phyloP scores from a whole-genome alignment of 2,329 filamentous ascomycete species.

The Pseudopyrenochaeta lycopersici region DNA sequence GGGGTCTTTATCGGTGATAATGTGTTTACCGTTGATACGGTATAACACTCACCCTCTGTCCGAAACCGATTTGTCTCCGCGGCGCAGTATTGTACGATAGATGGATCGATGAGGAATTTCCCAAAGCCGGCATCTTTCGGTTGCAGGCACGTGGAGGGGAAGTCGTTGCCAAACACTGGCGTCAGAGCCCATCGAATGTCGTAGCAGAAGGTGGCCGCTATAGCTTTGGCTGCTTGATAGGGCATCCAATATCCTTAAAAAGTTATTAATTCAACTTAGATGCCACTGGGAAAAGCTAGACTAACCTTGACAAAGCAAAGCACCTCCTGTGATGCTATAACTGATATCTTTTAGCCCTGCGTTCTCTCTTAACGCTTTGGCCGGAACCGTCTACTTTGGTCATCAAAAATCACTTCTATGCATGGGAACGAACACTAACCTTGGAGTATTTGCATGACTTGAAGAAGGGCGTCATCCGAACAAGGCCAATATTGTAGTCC shows the following conservation, averaged over 20 bases:
- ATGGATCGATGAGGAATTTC: slow-evolving; percentile 52
- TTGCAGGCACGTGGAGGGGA: slow-evolving; percentile 75
- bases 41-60: slow-evolving; percentile 29
- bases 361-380: slow-evolving; percentile 76
- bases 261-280: slow-evolving; percentile 9
- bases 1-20: slow-evolving; percentile 16
- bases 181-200: slow-evolving; percentile 85
- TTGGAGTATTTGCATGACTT: slow-evolving; percentile 89
- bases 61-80: slow-evolving; percentile 50
- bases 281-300: not conserved
- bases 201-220: slow-evolving; percentile 91
- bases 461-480: slow-evolving; percentile 94
- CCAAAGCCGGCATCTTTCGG: slow-evolving; percentile 71
- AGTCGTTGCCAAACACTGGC: slow-evolving; percentile 86
- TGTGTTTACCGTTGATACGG: slow-evolving; percentile 1
- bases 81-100: slow-evolving; percentile 49
- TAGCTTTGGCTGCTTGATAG: slow-evolving; percentile 81
- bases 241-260: slow-evolving; percentile 93
- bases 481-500: slow-evolving; percentile 95
- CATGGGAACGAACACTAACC: slow-evolving; percentile 59
- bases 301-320: slow-evolving; percentile 79
- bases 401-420: slow-evolving; percentile 11
- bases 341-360: slow-evolving; percentile 87
- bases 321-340: slow-evolving; percentile 93
- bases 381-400: slow-evolving; percentile 77